These are phyloP conservation scores for Didymella segeticola DNA, from an alignment of 2,329 filamentous ascomycete genomes.

Conservation along the genomic window DNA sequence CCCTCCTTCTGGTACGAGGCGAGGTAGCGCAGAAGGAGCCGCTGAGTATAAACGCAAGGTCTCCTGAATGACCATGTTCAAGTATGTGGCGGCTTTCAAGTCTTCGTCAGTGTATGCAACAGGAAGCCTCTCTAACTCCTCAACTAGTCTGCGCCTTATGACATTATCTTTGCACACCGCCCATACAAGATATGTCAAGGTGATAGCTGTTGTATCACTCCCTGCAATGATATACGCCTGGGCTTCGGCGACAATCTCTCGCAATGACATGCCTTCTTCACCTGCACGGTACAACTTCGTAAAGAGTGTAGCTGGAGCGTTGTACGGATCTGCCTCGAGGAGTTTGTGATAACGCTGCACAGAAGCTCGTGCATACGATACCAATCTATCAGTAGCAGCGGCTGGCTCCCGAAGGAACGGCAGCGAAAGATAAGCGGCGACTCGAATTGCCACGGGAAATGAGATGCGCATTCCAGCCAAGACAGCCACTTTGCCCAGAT, in stretches of 20 bases:
- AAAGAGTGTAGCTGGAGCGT: neutral
- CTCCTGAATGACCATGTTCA: neutral
- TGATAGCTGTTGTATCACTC: neutral
- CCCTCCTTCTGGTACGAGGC: neutral
- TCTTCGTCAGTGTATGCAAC: neutral
- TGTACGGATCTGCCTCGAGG: neutral
- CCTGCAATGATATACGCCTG: neutral
- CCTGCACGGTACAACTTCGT: neutral
- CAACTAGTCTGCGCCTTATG: neutral
- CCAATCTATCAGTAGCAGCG: neutral
- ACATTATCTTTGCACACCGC: neutral
- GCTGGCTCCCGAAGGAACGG: neutral
- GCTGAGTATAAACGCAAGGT: neutral
- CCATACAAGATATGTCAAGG: neutral
- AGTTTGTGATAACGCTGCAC: neutral
- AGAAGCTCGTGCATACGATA: neutral
- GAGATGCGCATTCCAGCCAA: neutral
- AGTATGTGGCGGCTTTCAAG: neutral
- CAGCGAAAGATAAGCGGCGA: neutral
- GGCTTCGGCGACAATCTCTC: neutral
- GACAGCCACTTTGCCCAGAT: neutral
- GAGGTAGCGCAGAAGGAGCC: neutral
- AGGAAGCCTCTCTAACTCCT: neutral
- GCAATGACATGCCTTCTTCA: neutral
- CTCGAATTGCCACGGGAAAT: neutral